Conservation (phyloP, 768 basidiomycete genomes). For the Cystofilobasidium bisporidii region DNA sequence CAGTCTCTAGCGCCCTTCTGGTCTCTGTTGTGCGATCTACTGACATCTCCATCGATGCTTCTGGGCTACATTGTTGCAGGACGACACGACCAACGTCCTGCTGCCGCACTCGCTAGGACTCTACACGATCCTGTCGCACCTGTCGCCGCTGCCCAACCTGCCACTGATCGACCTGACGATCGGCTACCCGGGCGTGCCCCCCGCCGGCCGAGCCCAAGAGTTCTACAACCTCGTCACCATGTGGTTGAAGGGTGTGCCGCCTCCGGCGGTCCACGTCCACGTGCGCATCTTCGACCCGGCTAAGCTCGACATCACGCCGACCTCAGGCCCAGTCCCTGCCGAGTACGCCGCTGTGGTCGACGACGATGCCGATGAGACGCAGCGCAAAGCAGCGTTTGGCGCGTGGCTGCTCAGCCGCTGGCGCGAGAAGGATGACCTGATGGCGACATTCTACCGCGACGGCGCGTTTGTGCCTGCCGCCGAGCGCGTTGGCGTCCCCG, state of each 20-base stretch:
- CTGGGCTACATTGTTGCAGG: no score
- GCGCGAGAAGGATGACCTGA: constrained; percentile 70
- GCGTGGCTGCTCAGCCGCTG: constrained; percentile 72
- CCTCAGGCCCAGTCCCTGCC: no score
- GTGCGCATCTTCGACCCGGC: constrained; percentile 57
- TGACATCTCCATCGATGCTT: no score
- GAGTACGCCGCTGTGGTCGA: constrained; percentile 27
- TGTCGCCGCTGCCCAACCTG: constrained; percentile 37
- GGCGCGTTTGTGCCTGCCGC: constrained; percentile 44
- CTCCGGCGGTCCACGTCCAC: constrained; percentile 80
- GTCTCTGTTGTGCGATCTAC: neutral
- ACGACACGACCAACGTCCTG: constrained; percentile 68
- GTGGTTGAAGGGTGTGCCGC: constrained; percentile 67
- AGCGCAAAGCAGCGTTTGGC: constrained; percentile 53
- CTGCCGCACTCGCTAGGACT: constrained; percentile 89
- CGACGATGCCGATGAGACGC: constrained; percentile 50
- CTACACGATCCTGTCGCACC: constrained; percentile 21
- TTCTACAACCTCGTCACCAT: constrained; percentile 85
- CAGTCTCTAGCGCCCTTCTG: no score
- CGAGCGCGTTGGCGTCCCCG: constrained; percentile 27
- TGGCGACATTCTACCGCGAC: constrained; percentile 56
- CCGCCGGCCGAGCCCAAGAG: constrained; percentile 69
- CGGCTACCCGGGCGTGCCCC: constrained; percentile 80
- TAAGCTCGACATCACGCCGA: neutral
- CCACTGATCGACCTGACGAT: constrained; percentile 83